A percentile compares a stretch with the other conserved stretches of the same genome.
These are phyloP conservation scores for Skeletonema marinoi DNA, from an alignment of 108 stramenopile genomes.

Conservation along the genomic window DNA sequence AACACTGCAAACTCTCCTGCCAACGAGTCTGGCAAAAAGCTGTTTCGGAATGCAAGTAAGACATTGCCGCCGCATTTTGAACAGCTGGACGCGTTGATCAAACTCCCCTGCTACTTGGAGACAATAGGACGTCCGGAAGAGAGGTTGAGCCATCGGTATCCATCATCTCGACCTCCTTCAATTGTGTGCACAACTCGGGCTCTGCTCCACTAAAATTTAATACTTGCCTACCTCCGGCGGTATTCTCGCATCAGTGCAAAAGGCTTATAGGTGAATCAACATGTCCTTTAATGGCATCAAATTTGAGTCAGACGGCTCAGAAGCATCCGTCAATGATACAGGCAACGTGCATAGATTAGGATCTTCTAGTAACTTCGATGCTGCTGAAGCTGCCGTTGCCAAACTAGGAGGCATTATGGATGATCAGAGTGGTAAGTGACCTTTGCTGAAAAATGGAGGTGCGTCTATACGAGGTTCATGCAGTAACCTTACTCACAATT, in stretches of 20 bases:
- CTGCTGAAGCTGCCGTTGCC: slow-evolving; percentile 39
- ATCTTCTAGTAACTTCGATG: slow-evolving; percentile 2
- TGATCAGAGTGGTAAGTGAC: slow-evolving; percentile 16
- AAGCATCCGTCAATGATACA: neutral
- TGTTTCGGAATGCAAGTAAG: too few species aligned
- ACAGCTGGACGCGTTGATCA: too few species aligned
- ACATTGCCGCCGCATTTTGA: too few species aligned
- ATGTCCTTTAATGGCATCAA: slow-evolving; percentile 9
- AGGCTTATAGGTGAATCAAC: neutral
- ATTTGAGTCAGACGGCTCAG: slow-evolving; percentile 11
- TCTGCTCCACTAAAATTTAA: too few species aligned
- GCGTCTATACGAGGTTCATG: neutral
- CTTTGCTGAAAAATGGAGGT: neutral
- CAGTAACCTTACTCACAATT: neutral
- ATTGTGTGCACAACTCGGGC: too few species aligned
- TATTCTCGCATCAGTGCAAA: neutral
- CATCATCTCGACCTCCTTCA: too few species aligned
- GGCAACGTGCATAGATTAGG: neutral
- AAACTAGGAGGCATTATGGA: slow-evolving; percentile 29
- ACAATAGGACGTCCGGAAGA: too few species aligned
- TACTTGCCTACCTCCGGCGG: neutral
- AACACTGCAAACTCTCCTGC: too few species aligned
- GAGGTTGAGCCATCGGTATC: too few species aligned
- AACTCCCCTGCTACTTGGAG: too few species aligned
- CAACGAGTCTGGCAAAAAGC: too few species aligned